phyloP scores from a whole-genome alignment of 768 basidiomycete genomes.

The Aureoboletus auriporus region DNA sequence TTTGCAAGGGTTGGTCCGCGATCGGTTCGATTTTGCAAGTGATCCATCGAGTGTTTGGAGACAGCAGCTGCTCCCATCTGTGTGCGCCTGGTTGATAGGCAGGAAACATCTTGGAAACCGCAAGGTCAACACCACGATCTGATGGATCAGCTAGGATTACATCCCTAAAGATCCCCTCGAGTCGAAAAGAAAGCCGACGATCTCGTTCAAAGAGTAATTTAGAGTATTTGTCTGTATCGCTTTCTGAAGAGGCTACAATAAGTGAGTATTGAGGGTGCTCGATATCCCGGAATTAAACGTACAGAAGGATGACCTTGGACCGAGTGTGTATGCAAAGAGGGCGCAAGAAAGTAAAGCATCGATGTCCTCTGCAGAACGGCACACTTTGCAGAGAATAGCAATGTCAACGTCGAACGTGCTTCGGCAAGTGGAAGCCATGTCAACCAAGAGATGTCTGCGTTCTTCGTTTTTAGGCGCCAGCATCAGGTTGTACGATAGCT shows the following conservation, averaged over 20 bases:
- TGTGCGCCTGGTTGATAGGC: constrained; percentile 5
- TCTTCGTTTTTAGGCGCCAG: not conserved
- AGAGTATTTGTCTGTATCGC: not conserved
- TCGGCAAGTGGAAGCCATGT: constrained; percentile 35
- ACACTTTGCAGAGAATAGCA: not conserved
- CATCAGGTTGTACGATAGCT: constrained; percentile 22
- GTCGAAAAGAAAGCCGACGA: constrained; percentile 15
- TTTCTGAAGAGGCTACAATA: too few relatives aligned
- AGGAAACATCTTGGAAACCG: constrained; percentile 4
- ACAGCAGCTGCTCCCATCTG: constrained; percentile 1
- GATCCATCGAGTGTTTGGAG: constrained; percentile 13
- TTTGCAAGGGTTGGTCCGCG: constrained; percentile 13
- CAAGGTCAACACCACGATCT: constrained; percentile 10
- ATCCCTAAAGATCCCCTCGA: constrained; percentile 8
- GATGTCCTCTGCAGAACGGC: constrained; percentile 13
- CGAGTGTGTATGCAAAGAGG: constrained; percentile 17
- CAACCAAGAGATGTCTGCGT: constrained; percentile 19
- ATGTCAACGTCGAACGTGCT: constrained; percentile 19
- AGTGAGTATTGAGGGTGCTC: constrained; percentile 3
- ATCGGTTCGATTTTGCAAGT: not conserved
- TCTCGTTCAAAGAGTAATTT: constrained; percentile 20
- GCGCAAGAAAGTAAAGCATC: constrained; percentile 20
- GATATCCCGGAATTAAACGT: not conserved
- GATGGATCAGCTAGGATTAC: not conserved
- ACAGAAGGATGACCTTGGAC: not conserved